phyloP scores from a whole-genome alignment of 352 stramenopile species.

The Globisporangium acanthophoron region DNA sequence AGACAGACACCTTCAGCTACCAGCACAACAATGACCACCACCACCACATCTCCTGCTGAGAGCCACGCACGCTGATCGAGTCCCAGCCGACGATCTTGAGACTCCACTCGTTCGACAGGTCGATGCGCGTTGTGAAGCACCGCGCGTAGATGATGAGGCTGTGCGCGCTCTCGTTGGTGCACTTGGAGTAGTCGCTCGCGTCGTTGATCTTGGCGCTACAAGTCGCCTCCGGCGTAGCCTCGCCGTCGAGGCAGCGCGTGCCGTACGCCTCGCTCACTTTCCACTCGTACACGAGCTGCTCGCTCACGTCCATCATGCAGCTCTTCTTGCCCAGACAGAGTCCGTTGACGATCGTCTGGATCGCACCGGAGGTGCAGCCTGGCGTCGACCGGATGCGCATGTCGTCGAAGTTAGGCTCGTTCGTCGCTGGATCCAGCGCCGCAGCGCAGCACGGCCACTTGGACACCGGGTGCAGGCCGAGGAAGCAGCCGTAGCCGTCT shows the following conservation, averaged over 20 bases:
- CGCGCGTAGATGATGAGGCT: slow-evolving; percentile 66
- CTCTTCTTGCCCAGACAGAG: slow-evolving; percentile 64
- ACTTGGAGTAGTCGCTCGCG: slow-evolving; percentile 53
- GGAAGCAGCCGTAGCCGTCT: slow-evolving; percentile 52
- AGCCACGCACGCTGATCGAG: slow-evolving; percentile 52
- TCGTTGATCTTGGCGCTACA: slow-evolving; percentile 45
- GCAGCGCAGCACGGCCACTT: slow-evolving; percentile 60
- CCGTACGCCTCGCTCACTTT: slow-evolving; percentile 33
- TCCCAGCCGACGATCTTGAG: slow-evolving; percentile 79
- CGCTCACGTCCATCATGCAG: slow-evolving; percentile 61
- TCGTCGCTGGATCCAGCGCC: slow-evolving; percentile 20
- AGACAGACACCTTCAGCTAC: slow-evolving; percentile 1
- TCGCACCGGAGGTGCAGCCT: slow-evolving; percentile 34
- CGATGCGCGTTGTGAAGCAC: slow-evolving; percentile 76
- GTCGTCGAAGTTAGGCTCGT: slow-evolving; percentile 37
- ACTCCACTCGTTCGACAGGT: slow-evolving; percentile 63
- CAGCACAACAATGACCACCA: neutral
- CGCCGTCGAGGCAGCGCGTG: slow-evolving; percentile 29
- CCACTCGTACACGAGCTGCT: slow-evolving; percentile 53
- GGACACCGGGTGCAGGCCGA: slow-evolving; percentile 59
- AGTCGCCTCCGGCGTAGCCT: slow-evolving; percentile 25
- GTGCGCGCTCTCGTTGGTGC: slow-evolving; percentile 19
- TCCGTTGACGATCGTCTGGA: slow-evolving; percentile 64
- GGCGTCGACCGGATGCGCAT: slow-evolving; percentile 44
- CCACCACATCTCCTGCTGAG: too few species aligned